A percentile compares a stretch with the other conserved stretches of the same genome.
Evolutionary conservation across 1,139 yeast genomes (phyloP).

Genomic region (Lipomyces yarrowii): DNA sequence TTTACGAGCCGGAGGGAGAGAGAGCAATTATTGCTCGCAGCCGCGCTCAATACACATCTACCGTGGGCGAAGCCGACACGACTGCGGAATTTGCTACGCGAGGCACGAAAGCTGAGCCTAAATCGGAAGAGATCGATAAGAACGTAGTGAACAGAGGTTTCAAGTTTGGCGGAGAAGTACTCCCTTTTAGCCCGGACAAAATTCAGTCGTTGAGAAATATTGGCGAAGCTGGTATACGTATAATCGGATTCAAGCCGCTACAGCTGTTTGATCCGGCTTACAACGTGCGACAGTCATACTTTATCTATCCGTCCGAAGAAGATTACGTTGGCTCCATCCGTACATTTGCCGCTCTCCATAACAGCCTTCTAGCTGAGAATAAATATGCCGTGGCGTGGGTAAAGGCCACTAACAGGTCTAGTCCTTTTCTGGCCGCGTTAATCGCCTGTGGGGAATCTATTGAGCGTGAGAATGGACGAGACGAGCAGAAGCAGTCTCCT

Average conservation of each 20-base stretch:
- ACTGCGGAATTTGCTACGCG: neutral
- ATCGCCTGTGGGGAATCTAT: conserved; percentile 29
- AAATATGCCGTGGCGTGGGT: conserved; percentile 78
- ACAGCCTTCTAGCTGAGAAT: conserved; percentile 53
- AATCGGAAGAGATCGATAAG: conserved; percentile 1
- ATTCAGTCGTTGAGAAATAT: conserved; percentile 43
- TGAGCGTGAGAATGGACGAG: conserved; percentile 24
- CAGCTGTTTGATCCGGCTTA: conserved; percentile 44
- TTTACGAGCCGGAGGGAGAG: conserved; percentile 56
- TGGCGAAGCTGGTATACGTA: conserved; percentile 46
- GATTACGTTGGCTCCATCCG: conserved; percentile 62
- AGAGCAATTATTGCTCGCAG: conserved; percentile 56
- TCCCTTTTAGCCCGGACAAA: conserved; percentile 47
- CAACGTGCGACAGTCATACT: conserved; percentile 57
- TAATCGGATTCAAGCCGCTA: conserved; percentile 67
- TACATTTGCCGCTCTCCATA: conserved; percentile 70
- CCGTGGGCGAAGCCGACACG: neutral
- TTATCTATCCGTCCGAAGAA: conserved; percentile 62
- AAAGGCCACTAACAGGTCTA: conserved; percentile 54
- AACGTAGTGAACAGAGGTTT: conserved; percentile 42
- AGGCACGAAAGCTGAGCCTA: neutral
- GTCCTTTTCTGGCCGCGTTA: conserved; percentile 59
- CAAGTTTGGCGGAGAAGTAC: conserved; percentile 51
- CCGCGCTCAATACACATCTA: conserved; percentile 44
- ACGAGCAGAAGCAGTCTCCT: conserved; percentile 35